A percentile compares a stretch with the other conserved stretches of the same genome.
Evolutionary conservation across 768 basidiomycete genomes (phyloP).

Genomic region (Cystobasidium ongulense): DNA sequence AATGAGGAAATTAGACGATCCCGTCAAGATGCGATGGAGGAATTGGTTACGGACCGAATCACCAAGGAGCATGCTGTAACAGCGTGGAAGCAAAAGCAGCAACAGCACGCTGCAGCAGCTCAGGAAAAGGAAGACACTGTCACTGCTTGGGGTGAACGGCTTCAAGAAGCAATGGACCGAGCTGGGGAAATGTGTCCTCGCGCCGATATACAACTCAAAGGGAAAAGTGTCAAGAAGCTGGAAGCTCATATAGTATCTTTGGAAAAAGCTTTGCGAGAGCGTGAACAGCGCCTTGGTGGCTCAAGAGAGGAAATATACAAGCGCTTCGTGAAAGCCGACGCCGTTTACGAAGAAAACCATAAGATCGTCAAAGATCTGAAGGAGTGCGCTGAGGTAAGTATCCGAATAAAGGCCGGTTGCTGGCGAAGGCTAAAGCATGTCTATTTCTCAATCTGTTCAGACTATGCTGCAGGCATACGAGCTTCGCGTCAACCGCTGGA

Average conservation of each 20-base stretch:
- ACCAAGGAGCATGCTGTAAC: slow-evolving; percentile 21
- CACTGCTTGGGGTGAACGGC: not conserved
- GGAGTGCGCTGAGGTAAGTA: slow-evolving; percentile 35
- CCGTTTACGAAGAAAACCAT: slow-evolving; percentile 56
- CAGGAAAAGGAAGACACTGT: slow-evolving; percentile 38
- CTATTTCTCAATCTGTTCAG: slow-evolving; percentile 46
- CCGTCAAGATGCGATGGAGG: slow-evolving; percentile 52
- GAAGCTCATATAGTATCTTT: not conserved
- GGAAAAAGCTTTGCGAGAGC: slow-evolving; percentile 16
- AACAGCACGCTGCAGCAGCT: slow-evolving; percentile 41
- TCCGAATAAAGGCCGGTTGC: not conserved
- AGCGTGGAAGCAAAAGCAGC: slow-evolving; percentile 44
- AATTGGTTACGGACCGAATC: not conserved
- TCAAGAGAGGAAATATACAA: slow-evolving; percentile 3
- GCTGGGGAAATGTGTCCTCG: slow-evolving; percentile 4
- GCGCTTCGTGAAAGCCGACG: slow-evolving; percentile 48
- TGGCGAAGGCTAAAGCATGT: not conserved
- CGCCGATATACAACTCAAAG: slow-evolving; percentile 1
- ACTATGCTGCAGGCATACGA: slow-evolving; percentile 60
- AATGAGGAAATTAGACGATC: not conserved
- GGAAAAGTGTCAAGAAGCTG: not conserved
- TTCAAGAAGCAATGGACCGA: not conserved
- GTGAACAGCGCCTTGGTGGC: not conserved
- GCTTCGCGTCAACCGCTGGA: slow-evolving; percentile 65
- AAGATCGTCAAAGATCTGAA: slow-evolving; percentile 54